Evolutionary conservation across 768 basidiomycete genomes (phyloP).

Genomic region (Termitomyces sp.): DNA sequence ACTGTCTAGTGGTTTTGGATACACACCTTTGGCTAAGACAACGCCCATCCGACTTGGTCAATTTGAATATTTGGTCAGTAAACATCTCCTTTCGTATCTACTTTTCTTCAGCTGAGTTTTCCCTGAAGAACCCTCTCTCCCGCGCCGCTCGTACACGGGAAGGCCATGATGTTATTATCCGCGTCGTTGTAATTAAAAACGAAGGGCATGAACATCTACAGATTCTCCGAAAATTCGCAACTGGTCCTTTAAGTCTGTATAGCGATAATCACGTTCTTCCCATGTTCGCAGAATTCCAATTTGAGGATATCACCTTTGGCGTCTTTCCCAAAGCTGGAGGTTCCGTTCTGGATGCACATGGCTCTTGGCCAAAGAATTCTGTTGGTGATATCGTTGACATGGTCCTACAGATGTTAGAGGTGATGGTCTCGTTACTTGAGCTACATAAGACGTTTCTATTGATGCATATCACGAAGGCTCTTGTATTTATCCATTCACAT

Average conservation of each 20-base stretch:
- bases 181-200: constrained; percentile 12
- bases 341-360: constrained; percentile 3
- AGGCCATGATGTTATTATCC: constrained; percentile 15
- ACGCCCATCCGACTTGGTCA: not conserved
- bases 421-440: constrained; percentile 20
- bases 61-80: not conserved
- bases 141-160: constrained; percentile 13
- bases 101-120: not conserved
- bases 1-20: not conserved
- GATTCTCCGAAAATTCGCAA: constrained; percentile 18
- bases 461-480: not conserved
- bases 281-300: constrained; percentile 13
- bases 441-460: too few species aligned
- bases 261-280: constrained; percentile 22
- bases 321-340: constrained; percentile 18
- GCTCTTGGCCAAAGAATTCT: constrained; percentile 19
- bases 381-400: constrained; percentile 24
- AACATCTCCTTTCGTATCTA: not conserved
- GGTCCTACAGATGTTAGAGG: constrained; percentile 23
- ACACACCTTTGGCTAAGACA: not conserved
- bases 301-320: constrained; percentile 20
- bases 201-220: constrained; percentile 21
- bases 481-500: not conserved
- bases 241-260: constrained; percentile 7
- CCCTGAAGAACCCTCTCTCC: not conserved